A percentile compares a stretch with the other conserved stretches of the same genome.
Conservation (phyloP, 2,329 filamentous ascomycete genomes). For the Coniochaeta ligniaria region DNA sequence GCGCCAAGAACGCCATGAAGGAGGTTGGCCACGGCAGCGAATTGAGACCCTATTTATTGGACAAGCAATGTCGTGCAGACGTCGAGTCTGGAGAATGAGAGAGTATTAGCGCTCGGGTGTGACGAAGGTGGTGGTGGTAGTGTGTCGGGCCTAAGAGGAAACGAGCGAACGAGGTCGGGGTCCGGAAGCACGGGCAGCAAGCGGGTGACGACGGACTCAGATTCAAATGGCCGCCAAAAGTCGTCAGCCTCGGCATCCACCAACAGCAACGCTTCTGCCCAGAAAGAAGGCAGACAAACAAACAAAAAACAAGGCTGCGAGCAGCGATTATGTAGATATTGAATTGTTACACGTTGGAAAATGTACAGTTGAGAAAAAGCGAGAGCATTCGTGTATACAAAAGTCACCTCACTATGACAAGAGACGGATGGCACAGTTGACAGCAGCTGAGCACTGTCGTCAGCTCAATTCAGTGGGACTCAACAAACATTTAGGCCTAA, state of each 20-base stretch:
- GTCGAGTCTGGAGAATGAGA: not conserved
- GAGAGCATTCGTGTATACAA: not conserved
- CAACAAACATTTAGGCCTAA: not conserved
- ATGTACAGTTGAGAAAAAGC: too few relatives aligned
- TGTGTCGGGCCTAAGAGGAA: not conserved
- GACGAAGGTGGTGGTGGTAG: not conserved
- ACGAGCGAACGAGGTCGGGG: not conserved
- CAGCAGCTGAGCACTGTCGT: not conserved
- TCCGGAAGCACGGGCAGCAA: not conserved
- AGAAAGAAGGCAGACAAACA: not conserved
- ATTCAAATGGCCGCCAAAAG: constrained; percentile 4
- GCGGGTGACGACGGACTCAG: not conserved
- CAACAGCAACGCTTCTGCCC: not conserved
- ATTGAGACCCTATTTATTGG: constrained; percentile 6
- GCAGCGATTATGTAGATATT: too few relatives aligned
- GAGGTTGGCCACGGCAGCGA: constrained; percentile 9
- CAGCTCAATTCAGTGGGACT: not conserved
- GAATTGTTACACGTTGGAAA: too few relatives aligned
- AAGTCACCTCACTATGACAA: not conserved
- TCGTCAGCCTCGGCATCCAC: constrained; percentile 12
- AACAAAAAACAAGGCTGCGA: too few relatives aligned
- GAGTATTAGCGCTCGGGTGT: not conserved
- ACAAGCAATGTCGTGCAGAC: not conserved
- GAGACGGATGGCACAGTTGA: not conserved
- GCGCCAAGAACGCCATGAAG: constrained; percentile 47